Percentiles rank a stretch among this genome's conserved stretches.
These are phyloP conservation scores for Artemisia argyi DNA, from an alignment of 129 eudicot genomes.

Conservation along the genomic window DNA sequence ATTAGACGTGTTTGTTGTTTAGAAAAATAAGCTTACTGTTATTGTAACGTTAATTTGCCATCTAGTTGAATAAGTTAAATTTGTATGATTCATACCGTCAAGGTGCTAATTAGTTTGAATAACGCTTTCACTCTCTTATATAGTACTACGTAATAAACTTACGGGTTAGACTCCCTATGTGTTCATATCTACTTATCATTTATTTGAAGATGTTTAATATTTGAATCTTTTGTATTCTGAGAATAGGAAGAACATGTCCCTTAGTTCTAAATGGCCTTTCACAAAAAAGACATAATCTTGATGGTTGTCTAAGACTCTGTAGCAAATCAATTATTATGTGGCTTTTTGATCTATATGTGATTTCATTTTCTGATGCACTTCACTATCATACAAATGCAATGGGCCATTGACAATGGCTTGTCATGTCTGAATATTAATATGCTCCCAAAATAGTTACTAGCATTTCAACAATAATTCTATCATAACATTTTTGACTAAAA, in stretches of 20 bases:
- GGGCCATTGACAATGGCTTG: constrained; percentile 12
- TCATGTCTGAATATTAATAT: not conserved
- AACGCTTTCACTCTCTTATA: not conserved
- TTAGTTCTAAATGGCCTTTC: too few relatives aligned
- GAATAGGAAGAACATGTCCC: too few relatives aligned
- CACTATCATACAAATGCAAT: constrained; percentile 13
- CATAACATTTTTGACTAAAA: not conserved
- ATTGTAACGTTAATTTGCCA: constrained; percentile 14
- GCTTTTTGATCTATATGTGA: not conserved
- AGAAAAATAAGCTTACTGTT: constrained; percentile 7
- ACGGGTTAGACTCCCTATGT: constrained; percentile 4
- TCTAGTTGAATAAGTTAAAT: not conserved
- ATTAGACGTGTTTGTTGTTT: constrained; percentile 11
- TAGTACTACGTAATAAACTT: not conserved
- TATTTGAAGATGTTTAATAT: too few relatives aligned
- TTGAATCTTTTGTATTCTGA: too few relatives aligned
- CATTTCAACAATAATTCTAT: not conserved
- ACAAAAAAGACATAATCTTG: not conserved
- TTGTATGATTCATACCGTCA: constrained; percentile 3
- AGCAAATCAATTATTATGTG: constrained; percentile 17
- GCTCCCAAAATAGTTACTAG: constrained; percentile 1
- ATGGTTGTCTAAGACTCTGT: constrained; percentile 3
- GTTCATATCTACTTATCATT: too few relatives aligned
- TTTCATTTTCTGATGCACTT: constrained; percentile 17
- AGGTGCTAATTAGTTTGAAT: constrained; percentile 5